These are phyloP conservation scores for Penicillium sp. DNA, from an alignment of 2,329 filamentous ascomycete genomes.

Conservation along the genomic window DNA sequence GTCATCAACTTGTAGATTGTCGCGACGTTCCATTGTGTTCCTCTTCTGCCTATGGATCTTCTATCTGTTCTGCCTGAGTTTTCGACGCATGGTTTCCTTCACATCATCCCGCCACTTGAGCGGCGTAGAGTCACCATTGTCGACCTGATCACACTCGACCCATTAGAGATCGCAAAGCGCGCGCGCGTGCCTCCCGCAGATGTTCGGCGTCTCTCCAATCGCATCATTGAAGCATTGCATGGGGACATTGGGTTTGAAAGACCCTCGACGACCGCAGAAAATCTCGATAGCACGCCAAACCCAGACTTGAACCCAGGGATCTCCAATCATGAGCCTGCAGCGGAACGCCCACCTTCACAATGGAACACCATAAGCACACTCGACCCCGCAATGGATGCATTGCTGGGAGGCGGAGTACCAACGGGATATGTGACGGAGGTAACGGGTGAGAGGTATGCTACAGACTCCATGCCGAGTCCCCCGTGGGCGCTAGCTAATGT, in stretches of 20 bases:
- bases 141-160: conserved; percentile 83
- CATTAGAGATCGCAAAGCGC: conserved; percentile 79
- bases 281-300: conserved; percentile 16
- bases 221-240: conserved; percentile 68
- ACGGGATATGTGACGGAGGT: conserved; percentile 83
- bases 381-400: conserved; percentile 69
- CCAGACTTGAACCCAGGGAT: conserved; percentile 26
- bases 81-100: conserved; percentile 67
- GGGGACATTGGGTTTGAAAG: conserved; percentile 56
- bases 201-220: conserved; percentile 70
- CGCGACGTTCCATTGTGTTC: conserved; percentile 12
- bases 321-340: conserved; percentile 25
- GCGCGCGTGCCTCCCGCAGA: conserved; percentile 80
- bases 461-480: conserved; percentile 1
- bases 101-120: conserved; percentile 79
- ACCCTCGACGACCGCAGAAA: conserved; percentile 5
- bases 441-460: conserved; percentile 75
- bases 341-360: conserved; percentile 35
- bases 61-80: conserved; percentile 80
- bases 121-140: conserved; percentile 73
- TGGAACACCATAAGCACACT: conserved; percentile 76
- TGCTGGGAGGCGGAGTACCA: conserved; percentile 77
- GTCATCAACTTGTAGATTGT: conserved; percentile 10
- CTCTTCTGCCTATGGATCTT: conserved; percentile 62
- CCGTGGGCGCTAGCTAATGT: conserved; percentile 1